Conservation (phyloP, 2,329 filamentous ascomycete genomes). For the Taxawa tesnikishii region DNA sequence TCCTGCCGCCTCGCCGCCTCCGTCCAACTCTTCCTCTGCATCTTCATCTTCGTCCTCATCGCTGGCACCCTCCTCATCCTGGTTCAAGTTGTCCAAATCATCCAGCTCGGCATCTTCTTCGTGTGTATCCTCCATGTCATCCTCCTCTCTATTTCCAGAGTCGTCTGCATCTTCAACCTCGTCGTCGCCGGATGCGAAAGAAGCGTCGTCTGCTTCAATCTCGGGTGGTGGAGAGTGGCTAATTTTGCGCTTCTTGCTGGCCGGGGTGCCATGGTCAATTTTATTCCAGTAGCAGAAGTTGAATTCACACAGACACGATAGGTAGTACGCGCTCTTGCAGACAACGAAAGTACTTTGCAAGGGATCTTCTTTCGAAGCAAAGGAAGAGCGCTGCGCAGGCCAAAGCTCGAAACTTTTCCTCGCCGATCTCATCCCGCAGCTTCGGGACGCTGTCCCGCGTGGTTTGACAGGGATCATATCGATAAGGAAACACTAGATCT, state of each 20-base stretch:
- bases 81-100: constrained; percentile 7
- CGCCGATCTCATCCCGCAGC: too few relatives aligned
- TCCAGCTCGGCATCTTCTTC: constrained; percentile 9
- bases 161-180: too few relatives aligned
- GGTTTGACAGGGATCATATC: too few relatives aligned
- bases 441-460: too few relatives aligned
- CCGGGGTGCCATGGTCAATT: constrained; percentile 20
- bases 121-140: constrained; percentile 7
- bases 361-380: too few relatives aligned
- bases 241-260: constrained; percentile 21
- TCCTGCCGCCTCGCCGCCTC: not conserved
- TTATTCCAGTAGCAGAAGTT: too few relatives aligned
- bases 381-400: too few relatives aligned
- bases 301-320: too few relatives aligned
- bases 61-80: not conserved
- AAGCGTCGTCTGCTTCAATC: constrained; percentile 14
- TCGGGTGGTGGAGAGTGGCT: constrained; percentile 20
- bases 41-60: constrained; percentile 1
- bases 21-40: not conserved
- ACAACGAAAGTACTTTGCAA: too few relatives aligned
- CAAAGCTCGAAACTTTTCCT: too few relatives aligned
- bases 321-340: too few relatives aligned
- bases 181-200: constrained; percentile 17
- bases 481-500: too few relatives aligned
- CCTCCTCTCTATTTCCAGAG: constrained; percentile 5